Evolutionary conservation across 2,329 filamentous ascomycete species (phyloP).

Genomic region (Stenocarpella maydis): DNA sequence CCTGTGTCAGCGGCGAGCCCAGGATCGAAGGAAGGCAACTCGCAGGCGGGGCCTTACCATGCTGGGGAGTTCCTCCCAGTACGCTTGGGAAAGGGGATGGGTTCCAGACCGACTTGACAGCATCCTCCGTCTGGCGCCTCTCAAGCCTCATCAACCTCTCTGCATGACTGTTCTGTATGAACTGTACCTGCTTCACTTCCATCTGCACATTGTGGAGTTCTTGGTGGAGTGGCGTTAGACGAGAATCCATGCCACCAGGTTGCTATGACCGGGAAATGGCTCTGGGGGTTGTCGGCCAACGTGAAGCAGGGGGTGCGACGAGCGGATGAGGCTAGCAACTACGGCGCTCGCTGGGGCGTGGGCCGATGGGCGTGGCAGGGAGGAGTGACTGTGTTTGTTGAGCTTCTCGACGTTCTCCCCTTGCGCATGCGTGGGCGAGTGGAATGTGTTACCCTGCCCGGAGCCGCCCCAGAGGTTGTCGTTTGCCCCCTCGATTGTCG

Average conservation of each 20-base stretch:
- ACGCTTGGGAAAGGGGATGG: constrained; percentile 87
- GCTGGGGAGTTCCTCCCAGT: constrained; percentile 82
- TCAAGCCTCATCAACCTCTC: constrained; percentile 70
- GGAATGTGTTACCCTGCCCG: constrained; percentile 20
- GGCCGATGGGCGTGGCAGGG: neutral
- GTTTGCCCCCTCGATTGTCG: constrained; percentile 34
- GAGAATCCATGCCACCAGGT: constrained; percentile 66
- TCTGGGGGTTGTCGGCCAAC: constrained; percentile 26
- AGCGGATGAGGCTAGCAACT: constrained; percentile 28
- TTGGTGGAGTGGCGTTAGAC: constrained; percentile 67
- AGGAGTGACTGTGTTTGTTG: constrained; percentile 3
- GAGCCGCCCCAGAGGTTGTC: constrained; percentile 13
- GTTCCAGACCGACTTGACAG: constrained; percentile 87
- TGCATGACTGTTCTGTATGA: constrained; percentile 67
- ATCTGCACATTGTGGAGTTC: constrained; percentile 74
- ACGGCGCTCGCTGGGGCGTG: constrained; percentile 1
- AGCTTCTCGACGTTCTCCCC: constrained; percentile 14
- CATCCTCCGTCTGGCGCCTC: constrained; percentile 73
- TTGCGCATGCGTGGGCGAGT: constrained; percentile 12
- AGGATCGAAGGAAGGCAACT: constrained; percentile 33
- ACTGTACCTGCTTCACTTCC: constrained; percentile 74
- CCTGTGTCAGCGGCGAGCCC: constrained; percentile 30
- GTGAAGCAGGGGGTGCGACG: constrained; percentile 8
- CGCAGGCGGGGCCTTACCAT: constrained; percentile 67
- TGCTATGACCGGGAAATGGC: neutral